These are phyloP conservation scores for Xylariaceae sp. DNA, from an alignment of 2,329 filamentous ascomycete species.

Conservation along the genomic window DNA sequence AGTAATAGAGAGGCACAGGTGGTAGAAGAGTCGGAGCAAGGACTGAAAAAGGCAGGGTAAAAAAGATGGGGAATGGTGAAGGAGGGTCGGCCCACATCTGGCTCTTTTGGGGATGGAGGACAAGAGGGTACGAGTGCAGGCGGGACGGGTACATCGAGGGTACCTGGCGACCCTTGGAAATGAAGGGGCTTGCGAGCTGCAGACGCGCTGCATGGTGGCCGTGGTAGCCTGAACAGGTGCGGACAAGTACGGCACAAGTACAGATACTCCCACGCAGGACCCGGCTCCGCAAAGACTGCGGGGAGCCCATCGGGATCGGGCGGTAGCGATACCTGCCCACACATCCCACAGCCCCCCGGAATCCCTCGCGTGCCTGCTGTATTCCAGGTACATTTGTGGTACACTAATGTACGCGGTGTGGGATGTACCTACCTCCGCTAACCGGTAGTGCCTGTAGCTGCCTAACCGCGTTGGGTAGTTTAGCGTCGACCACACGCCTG, in stretches of 20 bases:
- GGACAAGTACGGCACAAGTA: conserved; percentile 3
- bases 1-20: not conserved
- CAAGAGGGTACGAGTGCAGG: not conserved
- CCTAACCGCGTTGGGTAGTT: not conserved
- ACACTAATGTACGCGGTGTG: not conserved
- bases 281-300: conserved; percentile 6
- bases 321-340: conserved; percentile 12
- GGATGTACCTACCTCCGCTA: not conserved
- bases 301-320: conserved; percentile 1
- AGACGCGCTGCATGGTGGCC: conserved; percentile 6
- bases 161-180: conserved; percentile 8
- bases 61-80: conserved; percentile 21
- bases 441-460: not conserved
- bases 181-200: conserved; percentile 17
- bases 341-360: not conserved
- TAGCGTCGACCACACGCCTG: not conserved
- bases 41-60: conserved; percentile 15
- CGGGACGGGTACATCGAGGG: not conserved
- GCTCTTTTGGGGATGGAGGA: conserved; percentile 1
- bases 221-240: conserved; percentile 4
- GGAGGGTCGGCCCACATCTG: conserved; percentile 12
- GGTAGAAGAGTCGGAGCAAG: conserved; percentile 16
- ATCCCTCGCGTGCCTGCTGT: not conserved
- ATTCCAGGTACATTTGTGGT: not conserved
- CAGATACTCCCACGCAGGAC: conserved; percentile 4